Evolutionary conservation across 2,329 filamentous ascomycete species (phyloP).

Genomic region (Colletotrichum magnum): DNA sequence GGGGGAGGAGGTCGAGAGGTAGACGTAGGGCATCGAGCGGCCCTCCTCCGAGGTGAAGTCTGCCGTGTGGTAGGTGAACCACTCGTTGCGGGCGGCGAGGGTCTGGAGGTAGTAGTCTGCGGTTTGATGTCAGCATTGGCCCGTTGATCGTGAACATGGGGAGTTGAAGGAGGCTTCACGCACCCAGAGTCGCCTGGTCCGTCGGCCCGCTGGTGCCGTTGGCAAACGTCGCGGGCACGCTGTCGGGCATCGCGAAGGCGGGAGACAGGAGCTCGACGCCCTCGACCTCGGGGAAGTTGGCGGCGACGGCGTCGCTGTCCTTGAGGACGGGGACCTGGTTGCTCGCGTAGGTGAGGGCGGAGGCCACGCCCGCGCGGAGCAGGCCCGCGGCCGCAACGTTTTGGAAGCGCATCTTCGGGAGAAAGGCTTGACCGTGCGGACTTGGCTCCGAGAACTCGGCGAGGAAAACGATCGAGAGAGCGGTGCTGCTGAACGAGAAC

Average conservation of each 20-base stretch:
- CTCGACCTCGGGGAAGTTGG: constrained; percentile 33
- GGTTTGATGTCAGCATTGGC: not conserved
- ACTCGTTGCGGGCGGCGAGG: constrained; percentile 44
- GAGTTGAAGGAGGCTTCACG: not conserved
- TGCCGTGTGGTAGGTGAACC: constrained; percentile 44
- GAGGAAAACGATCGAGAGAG: not conserved
- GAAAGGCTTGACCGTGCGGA: constrained; percentile 1
- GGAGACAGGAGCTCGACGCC: constrained; percentile 45
- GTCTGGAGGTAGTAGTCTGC: constrained; percentile 44
- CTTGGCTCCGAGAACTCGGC: not conserved
- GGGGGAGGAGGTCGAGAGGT: constrained; percentile 33
- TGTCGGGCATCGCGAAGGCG: constrained; percentile 43
- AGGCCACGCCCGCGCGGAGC: constrained; percentile 41
- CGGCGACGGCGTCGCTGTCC: constrained; percentile 44
- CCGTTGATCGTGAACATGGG: no score
- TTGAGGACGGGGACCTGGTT: constrained; percentile 45
- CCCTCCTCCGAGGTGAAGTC: constrained; percentile 44
- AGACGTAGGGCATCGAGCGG: constrained; percentile 43
- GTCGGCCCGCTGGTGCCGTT: constrained; percentile 50
- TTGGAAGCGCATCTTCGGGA: constrained; percentile 20
- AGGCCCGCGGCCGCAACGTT: constrained; percentile 32
- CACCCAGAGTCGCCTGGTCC: constrained; percentile 39
- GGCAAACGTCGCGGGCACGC: constrained; percentile 44
- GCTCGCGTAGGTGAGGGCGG: constrained; percentile 44
- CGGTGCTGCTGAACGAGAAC: no score